phyloP scores from a whole-genome alignment of 129 eudicot genomes.

The Artemisia annua region DNA sequence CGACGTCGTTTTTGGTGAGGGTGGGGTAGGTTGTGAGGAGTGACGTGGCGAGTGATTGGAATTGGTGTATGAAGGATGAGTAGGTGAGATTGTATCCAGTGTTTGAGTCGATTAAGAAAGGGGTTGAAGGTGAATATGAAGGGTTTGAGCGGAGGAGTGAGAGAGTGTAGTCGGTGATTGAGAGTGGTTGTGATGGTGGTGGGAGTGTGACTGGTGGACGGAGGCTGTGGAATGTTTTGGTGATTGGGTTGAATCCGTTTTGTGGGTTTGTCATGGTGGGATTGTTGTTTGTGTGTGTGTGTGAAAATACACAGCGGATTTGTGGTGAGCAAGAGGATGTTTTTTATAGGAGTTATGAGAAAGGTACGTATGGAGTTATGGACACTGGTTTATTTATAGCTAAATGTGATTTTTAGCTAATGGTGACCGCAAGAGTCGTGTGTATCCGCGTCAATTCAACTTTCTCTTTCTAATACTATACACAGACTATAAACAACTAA shows the following conservation, averaged over 20 bases:
- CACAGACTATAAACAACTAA: too few relatives aligned
- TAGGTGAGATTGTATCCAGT: conserved; percentile 46
- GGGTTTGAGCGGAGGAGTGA: conserved; percentile 55
- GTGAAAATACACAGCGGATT: too few relatives aligned
- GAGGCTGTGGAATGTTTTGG: conserved; percentile 58
- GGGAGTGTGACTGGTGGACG: conserved; percentile 66
- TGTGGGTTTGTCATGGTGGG: conserved; percentile 42
- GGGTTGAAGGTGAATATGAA: conserved; percentile 32
- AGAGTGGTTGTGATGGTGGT: conserved; percentile 55
- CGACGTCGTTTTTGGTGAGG: conserved; percentile 52
- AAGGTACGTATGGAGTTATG: too few relatives aligned
- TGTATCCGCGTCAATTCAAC: too few relatives aligned
- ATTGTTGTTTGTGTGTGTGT: too few relatives aligned
- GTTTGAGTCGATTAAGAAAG: conserved; percentile 72
- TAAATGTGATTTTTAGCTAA: too few relatives aligned
- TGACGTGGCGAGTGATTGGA: conserved; percentile 52
- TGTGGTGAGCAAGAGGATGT: too few relatives aligned
- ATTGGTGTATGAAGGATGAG: conserved; percentile 59
- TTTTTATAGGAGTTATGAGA: too few relatives aligned
- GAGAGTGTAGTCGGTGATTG: conserved; percentile 46
- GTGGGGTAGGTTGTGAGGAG: conserved; percentile 41
- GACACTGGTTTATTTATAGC: too few relatives aligned
- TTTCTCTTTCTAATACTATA: too few relatives aligned
- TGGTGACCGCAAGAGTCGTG: too few relatives aligned
- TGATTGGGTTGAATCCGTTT: conserved; percentile 53